Evolutionary conservation across 1,284 basidiomycete species (phyloP).

Genomic region (Tylopilus orsonianus): DNA sequence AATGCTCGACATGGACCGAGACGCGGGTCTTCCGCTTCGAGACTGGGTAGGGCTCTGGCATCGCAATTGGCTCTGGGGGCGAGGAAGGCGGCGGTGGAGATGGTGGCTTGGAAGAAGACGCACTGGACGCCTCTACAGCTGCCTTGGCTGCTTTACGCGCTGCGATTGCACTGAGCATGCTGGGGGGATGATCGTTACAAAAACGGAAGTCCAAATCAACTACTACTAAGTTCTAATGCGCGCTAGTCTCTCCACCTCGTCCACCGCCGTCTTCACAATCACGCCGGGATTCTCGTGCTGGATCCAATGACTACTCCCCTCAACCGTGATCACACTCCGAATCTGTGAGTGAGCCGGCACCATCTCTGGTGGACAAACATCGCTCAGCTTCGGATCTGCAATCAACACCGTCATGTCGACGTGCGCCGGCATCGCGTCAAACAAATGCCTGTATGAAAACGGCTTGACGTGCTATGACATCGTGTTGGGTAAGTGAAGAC

Average conservation of each 20-base stretch:
- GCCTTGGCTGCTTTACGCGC: not conserved
- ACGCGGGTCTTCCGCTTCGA: constrained; percentile 25
- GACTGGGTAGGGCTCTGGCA: constrained; percentile 3
- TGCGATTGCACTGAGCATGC: too few relatives aligned
- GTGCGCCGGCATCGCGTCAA: constrained; percentile 13
- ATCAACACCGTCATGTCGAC: constrained; percentile 21
- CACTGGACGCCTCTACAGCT: too few relatives aligned
- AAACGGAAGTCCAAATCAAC: not conserved
- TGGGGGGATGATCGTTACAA: too few relatives aligned
- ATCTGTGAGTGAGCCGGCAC: constrained; percentile 14
- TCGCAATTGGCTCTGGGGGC: not conserved
- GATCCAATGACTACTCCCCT: constrained; percentile 21
- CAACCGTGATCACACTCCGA: constrained; percentile 3
- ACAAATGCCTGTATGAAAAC: constrained; percentile 11
- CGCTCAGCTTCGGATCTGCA: constrained; percentile 13
- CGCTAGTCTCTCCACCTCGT: constrained; percentile 15
- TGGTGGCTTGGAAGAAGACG: not conserved
- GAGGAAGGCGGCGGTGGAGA: constrained; percentile 9
- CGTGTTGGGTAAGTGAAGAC: too few relatives aligned
- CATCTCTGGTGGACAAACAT: constrained; percentile 4
- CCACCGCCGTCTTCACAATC: constrained; percentile 10
- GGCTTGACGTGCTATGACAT: constrained; percentile 19
- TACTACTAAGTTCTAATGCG: not conserved
- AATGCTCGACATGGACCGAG: not conserved
- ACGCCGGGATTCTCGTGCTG: constrained; percentile 14